Evolutionary conservation across 352 stramenopile species (phyloP), one percentile per base, ranked within the genome.

Genomic region (Globisporangium irregulare): DNA sequence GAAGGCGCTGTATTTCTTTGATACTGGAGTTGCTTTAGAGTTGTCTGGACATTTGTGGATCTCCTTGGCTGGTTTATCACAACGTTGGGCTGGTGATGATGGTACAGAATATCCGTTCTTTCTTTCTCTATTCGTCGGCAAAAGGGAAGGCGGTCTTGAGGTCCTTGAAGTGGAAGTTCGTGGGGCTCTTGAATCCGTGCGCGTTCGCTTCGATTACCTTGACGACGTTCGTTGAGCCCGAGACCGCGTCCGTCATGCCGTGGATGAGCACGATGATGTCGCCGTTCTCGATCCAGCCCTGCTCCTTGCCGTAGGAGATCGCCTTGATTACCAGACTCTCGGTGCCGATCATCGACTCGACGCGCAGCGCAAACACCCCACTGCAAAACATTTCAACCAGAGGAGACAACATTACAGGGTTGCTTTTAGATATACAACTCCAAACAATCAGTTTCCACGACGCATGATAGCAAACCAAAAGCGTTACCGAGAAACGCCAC

Each of bases 181-280:
- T 82, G 25, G 86, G 83, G 43, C 80, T 92, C 60, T 77, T 78
- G 62, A 89, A 94, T 15, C 80, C 83, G 36, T 82, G 66, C 27
- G 84, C 79, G 66, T 87, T 82, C 4, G 85, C 86, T 68, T 95
- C 77, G 55, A 96, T 92, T 34, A 98, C 92, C 54, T 95, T 95
- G 34, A 98, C 82, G 55, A 96, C 91, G 66, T 97, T 98, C 29
- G 89, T 95, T 25, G 86, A 77, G 12, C 85, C 88, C 8, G 91
- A 79, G 50, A 92, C 80, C 25, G 79, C 82, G 69, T 98, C 93
- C 58, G 90, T 88, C 24, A 95, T 78, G 10, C 93, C 93, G 68
- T 98, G 91, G 67, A 98, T 86, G 65, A 94, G 82, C 57, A 98
- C 92, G 46, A 97, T 79, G n/a, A 86, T 85, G 79, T 98, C 93